These are phyloP conservation scores for Senecio squalidus DNA, from an alignment of 140 eudicot genomes.

Conservation along the genomic window DNA sequence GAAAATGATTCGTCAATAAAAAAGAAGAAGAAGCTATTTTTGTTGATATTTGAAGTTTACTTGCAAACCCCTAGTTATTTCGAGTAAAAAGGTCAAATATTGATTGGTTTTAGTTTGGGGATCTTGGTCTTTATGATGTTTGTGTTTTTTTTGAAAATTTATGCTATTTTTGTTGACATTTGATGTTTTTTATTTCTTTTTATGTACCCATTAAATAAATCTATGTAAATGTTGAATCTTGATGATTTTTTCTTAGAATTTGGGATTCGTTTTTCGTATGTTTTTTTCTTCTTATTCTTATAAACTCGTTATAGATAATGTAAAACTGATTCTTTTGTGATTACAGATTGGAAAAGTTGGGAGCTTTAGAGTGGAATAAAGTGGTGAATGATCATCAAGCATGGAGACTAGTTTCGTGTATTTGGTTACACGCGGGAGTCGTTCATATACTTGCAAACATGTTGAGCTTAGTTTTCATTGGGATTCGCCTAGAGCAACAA, in stretches of 20 bases:
- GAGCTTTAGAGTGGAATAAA: constrained; percentile 83
- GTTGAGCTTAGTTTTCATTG: constrained; percentile 89
- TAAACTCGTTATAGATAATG: neutral
- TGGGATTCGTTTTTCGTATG: no score
- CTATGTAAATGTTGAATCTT: neutral
- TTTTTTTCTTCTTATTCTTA: no score
- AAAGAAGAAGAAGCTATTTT: no score
- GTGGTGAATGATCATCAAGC: constrained; percentile 70
- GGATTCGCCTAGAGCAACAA: constrained; percentile 97
- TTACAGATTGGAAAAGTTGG: constrained; percentile 71
- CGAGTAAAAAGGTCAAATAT: no score
- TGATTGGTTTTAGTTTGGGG: no score
- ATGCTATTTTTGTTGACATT: constrained; percentile 3
- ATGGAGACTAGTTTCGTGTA: constrained; percentile 89
- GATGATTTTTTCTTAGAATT: constrained; percentile 6
- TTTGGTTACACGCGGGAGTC: constrained; percentile 94
- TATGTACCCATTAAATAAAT: no score
- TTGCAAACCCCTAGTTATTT: no score
- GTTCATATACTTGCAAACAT: constrained; percentile 91
- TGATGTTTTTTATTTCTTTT: no score
- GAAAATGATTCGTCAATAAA: no score
- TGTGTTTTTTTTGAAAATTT: constrained; percentile 3
- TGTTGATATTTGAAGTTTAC: no score
- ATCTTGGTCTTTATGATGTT: no score
- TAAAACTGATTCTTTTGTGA: neutral